Base-by-base conservation (phyloP, 768 basidiomycete genomes). In the Hericium erinaceus region DNA sequence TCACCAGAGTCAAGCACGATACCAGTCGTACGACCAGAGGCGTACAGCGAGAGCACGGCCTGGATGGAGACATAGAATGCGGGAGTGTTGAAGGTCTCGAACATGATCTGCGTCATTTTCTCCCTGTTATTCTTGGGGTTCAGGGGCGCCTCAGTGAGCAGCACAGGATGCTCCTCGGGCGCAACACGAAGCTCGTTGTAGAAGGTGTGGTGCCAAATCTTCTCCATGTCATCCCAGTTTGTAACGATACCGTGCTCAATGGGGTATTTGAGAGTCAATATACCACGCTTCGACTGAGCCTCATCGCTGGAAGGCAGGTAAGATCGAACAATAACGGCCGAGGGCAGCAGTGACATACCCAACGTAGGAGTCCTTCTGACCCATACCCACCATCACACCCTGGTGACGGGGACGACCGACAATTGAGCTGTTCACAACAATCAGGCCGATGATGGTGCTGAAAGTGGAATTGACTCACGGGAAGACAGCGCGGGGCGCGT, bases 41-140 rank as follows among this genome's bases (percentile, higher is more conserved):
- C 83, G 72, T 85, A 85, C 39, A 84, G 78, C 50, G 89, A 92
- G 40, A 95, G 80, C 56, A 93, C 90, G 69, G 90, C 91, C 76
- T 95, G 92, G 73, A 93, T 92, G 55, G 87, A 80, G 64, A 92
- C 89, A 78, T 92, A 92, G 80, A 93, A 91, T 11, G 92, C 91
- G 58, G 91, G 92, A 13, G 84, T 86, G 72, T 92, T 93, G 82
- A 93, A 93, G 12, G 91, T 94, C 77, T 94, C 91, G 73, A 94
- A 94, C 90, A 93, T 92, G 82, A 92, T 92, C 73, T 94, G 90
- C 62, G 90, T 92, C 87, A 89, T 92, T 81, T 92, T 91, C 77
- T 92, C 91, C 67, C 91, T 77, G 77, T 93, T 93, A 57, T 87
- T 87, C 77, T 93, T 93, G 65, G 92, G 91, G 78, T 95, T 95